A percentile compares a stretch with the other conserved stretches of the same genome.
phyloP scores from a whole-genome alignment of 2,329 filamentous ascomycete species.

The Ploettnerulaceae sp. region DNA sequence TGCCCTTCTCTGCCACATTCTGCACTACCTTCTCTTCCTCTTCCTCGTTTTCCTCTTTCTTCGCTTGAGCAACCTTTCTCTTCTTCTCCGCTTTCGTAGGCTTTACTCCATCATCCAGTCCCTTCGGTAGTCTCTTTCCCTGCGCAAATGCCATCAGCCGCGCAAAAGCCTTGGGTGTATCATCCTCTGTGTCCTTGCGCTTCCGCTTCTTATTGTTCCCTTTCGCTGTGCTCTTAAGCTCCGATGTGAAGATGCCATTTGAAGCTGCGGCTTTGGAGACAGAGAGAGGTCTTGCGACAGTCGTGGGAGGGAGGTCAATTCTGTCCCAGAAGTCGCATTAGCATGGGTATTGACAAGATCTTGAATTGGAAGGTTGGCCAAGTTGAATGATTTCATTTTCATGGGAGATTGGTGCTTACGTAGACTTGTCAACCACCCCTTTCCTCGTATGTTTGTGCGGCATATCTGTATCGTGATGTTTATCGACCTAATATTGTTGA shows the following conservation, averaged over 20 bases:
- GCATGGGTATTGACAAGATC: slow-evolving; percentile 24
- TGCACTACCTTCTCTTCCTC: slow-evolving; percentile 18
- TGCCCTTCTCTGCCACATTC: slow-evolving; percentile 20
- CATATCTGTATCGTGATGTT: too few relatives aligned
- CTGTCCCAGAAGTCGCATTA: too few relatives aligned
- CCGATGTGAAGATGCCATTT: slow-evolving; percentile 36
- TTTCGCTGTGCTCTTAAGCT: slow-evolving; percentile 26
- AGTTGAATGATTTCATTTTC: too few relatives aligned
- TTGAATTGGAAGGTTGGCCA: neutral
- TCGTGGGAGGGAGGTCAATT: slow-evolving; percentile 50
- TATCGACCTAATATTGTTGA: too few relatives aligned
- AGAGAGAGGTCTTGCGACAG: slow-evolving; percentile 54
- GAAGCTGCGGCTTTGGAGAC: slow-evolving; percentile 42
- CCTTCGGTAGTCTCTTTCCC: slow-evolving; percentile 55
- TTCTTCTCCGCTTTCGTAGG: slow-evolving; percentile 33
- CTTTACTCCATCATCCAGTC: slow-evolving; percentile 66
- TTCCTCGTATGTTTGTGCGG: slow-evolving; percentile 82
- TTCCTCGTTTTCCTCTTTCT: slow-evolving; percentile 18
- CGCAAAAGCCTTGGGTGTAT: slow-evolving; percentile 83
- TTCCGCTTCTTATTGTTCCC: slow-evolving; percentile 45
- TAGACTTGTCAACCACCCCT: slow-evolving; percentile 48
- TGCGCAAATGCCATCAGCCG: slow-evolving; percentile 73
- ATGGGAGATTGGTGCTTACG: slow-evolving; percentile 39
- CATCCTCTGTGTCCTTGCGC: slow-evolving; percentile 52
- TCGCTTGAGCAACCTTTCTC: slow-evolving; percentile 12